Evolutionary conservation across 2,329 filamentous ascomycete species (phyloP).

Genomic region (Nigrospora osmanthi): DNA sequence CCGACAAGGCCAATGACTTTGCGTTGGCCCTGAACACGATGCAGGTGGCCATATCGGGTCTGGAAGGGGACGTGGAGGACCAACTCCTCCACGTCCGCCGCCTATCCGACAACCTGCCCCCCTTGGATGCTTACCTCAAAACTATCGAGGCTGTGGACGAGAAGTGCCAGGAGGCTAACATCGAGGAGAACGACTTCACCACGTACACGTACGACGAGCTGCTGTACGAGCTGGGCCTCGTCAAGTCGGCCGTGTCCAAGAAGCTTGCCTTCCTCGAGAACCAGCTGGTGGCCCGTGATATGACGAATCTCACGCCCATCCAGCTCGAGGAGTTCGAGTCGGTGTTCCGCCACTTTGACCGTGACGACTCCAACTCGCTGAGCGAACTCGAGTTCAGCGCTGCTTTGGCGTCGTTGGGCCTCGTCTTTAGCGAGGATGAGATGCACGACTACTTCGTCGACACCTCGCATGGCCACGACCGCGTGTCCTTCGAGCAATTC

Average conservation of each 20-base stretch:
- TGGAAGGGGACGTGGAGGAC: conserved; percentile 95
- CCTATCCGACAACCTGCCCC: conserved; percentile 76
- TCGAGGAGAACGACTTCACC: conserved; percentile 99
- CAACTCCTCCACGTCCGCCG: conserved; percentile 82
- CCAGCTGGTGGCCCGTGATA: conserved; percentile 94
- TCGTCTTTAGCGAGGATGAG: conserved; percentile 95
- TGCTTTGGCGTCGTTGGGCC: conserved; percentile 84
- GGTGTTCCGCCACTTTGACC: conserved; percentile 96
- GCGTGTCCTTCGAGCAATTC: conserved; percentile 96
- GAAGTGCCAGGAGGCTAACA: conserved; percentile 92
- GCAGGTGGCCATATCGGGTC: conserved; percentile 88
- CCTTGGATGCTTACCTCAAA: conserved; percentile 84
- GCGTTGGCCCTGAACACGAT: conserved; percentile 91
- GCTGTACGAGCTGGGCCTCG: conserved; percentile 84
- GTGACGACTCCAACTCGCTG: conserved; percentile 82
- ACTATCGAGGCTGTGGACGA: conserved; percentile 80
- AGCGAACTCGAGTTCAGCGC: conserved; percentile 94
- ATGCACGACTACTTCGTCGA: conserved; percentile 94
- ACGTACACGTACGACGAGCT: conserved; percentile 98
- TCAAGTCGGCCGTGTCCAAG: conserved; percentile 88
- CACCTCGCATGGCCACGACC: conserved; percentile 69
- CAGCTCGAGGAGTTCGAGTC: conserved; percentile 98
- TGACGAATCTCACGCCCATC: conserved; percentile 98
- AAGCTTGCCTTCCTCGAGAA: conserved; percentile 96
- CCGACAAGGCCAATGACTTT: conserved; percentile 97